Percentiles rank a stretch among this genome's conserved stretches.
phyloP scores from a whole-genome alignment of 164 flowering plant genomes.

The Chloranthus sessilifolius region DNA sequence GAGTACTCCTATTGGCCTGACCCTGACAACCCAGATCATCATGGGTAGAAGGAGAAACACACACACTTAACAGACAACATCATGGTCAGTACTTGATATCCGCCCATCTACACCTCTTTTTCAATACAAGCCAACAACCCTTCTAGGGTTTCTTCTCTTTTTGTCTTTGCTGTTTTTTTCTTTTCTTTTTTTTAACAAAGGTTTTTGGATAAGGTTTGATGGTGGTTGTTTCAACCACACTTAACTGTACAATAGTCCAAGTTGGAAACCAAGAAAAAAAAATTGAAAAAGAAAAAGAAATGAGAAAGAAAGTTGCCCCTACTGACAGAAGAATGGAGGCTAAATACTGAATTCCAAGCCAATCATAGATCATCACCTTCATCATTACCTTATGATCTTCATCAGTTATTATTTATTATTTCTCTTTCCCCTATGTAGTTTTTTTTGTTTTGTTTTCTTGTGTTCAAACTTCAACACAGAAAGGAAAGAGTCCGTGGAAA shows the following conservation, averaged over 20 bases:
- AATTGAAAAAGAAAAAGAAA: slow-evolving; percentile 5
- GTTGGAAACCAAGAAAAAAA: slow-evolving; percentile 24
- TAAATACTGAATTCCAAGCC: slow-evolving; percentile 23
- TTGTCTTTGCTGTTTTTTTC: neutral
- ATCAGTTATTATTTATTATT: slow-evolving; percentile 23
- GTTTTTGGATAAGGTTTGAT: slow-evolving; percentile 3
- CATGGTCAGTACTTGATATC: slow-evolving; percentile 30
- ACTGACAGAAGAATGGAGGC: slow-evolving; percentile 44
- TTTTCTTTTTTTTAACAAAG: slow-evolving; percentile 6
- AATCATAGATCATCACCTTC: slow-evolving; percentile 50
- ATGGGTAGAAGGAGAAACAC: slow-evolving; percentile 45
- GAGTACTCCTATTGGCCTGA: slow-evolving; percentile 94
- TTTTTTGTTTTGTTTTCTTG: slow-evolving; percentile 8
- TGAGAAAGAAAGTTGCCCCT: slow-evolving; percentile 39
- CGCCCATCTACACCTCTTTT: slow-evolving; percentile 23
- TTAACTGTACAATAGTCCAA: slow-evolving; percentile 37
- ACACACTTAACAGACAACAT: slow-evolving; percentile 28
- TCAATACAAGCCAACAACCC: slow-evolving; percentile 17
- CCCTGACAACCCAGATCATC: slow-evolving; percentile 91
- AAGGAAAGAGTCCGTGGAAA: slow-evolving; percentile 32
- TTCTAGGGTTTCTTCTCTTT: slow-evolving; percentile 11
- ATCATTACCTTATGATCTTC: slow-evolving; percentile 34
- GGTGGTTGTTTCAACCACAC: slow-evolving; percentile 27
- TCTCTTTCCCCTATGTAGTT: slow-evolving; percentile 16
- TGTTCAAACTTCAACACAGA: slow-evolving; percentile 8